Conservation (phyloP, 345 rosid species). For the Boechera divaricarpa region DNA sequence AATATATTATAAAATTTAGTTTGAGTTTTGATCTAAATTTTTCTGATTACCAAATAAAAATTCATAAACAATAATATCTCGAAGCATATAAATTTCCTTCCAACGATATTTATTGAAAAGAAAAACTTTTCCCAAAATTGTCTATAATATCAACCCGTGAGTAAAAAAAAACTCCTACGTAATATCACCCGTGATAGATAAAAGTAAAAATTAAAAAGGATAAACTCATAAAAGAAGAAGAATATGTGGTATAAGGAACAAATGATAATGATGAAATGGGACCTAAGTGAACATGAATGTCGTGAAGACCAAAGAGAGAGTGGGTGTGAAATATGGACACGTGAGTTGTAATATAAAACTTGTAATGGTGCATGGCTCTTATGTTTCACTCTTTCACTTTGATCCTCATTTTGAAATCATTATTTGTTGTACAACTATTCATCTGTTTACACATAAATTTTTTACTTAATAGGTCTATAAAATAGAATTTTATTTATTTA, state of each 20-base stretch:
- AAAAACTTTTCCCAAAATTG: not conserved
- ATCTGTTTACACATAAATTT: too few relatives aligned
- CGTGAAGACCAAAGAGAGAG: slow-evolving; percentile 41
- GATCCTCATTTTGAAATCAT: too few relatives aligned
- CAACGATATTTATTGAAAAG: not conserved
- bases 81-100: not conserved
- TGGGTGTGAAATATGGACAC: slow-evolving; percentile 29
- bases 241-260: slow-evolving; percentile 24
- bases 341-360: too few relatives aligned
- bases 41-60: not conserved
- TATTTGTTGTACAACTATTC: too few relatives aligned
- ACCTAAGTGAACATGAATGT: slow-evolving; percentile 43
- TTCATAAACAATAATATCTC: not conserved
- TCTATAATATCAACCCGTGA: slow-evolving; percentile 2
- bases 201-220: not conserved
- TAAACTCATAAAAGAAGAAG: not conserved
- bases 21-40: not conserved
- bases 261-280: slow-evolving; percentile 30
- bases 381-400: too few relatives aligned
- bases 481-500: too few relatives aligned
- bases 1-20: not conserved
- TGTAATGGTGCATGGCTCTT: too few relatives aligned
- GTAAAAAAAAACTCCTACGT: not conserved
- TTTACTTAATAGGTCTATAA: too few relatives aligned
- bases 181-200: slow-evolving; percentile 19